phyloP scores from a whole-genome alignment of 1,139 yeast genomes.

The Magnusiomyces suaveolens region DNA sequence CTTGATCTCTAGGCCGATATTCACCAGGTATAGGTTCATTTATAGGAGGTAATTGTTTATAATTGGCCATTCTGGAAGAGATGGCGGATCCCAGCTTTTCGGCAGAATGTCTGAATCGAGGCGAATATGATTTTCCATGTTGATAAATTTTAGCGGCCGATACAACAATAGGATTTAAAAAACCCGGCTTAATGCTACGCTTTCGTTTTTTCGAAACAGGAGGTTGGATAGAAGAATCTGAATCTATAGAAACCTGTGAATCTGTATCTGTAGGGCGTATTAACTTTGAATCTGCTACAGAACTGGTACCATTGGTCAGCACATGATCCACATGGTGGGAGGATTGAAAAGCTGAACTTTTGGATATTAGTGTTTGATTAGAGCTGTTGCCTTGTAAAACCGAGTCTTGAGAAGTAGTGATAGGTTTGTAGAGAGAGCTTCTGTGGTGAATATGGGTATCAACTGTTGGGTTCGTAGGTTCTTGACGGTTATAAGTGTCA shows the following conservation, averaged over 20 bases:
- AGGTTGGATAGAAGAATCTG: background rate
- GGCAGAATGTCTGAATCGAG: conserved; percentile 55
- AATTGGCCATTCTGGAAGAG: conserved; percentile 9
- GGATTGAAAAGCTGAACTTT: too few species aligned
- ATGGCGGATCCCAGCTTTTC: conserved; percentile 58
- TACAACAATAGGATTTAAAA: conserved; percentile 31
- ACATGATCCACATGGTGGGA: too few species aligned
- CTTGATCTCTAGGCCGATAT: too few species aligned
- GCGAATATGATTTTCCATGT: conserved; percentile 45
- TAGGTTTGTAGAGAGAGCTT: conserved; percentile 12
- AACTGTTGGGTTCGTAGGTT: too few species aligned
- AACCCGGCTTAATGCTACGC: conserved; percentile 1
- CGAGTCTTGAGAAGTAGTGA: conserved; percentile 12
- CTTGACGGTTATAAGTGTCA: too few species aligned
- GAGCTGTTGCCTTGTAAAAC: too few species aligned
- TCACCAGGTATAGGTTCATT: background rate
- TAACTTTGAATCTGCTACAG: background rate
- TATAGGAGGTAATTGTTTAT: background rate
- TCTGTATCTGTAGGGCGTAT: too few species aligned
- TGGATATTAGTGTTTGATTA: too few species aligned
- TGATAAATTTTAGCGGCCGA: conserved; percentile 55
- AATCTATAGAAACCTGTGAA: too few species aligned
- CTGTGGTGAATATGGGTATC: conserved; percentile 4
- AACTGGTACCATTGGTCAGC: too few species aligned
- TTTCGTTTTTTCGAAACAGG: background rate